Conservation (phyloP, 1,139 yeast genomes). For the Geotrichum carabidarum region DNA sequence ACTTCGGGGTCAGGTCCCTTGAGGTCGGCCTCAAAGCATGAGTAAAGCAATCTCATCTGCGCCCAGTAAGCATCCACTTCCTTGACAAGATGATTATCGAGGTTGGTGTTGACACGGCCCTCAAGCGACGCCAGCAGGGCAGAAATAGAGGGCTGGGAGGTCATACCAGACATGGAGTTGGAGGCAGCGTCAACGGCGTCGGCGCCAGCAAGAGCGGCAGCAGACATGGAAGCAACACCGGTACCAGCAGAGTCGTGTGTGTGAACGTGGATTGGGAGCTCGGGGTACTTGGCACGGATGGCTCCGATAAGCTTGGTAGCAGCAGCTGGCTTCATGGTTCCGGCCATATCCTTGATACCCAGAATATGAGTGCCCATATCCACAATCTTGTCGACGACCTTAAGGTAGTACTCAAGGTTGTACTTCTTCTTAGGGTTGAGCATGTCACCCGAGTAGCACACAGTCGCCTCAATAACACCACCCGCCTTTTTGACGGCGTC, state of each 20-base stretch:
- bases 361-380: slow-evolving; percentile 92
- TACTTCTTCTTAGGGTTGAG: slow-evolving; percentile 90
- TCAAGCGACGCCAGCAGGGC: slow-evolving; percentile 90
- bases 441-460: slow-evolving; percentile 99
- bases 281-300: slow-evolving; percentile 81
- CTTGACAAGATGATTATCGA: slow-evolving; percentile 62
- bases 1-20: slow-evolving; percentile 99
- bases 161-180: slow-evolving; percentile 96
- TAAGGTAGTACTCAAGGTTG: slow-evolving; percentile 82
- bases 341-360: slow-evolving; percentile 99
- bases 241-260: slow-evolving; percentile 99
- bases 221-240: slow-evolving; percentile 95
- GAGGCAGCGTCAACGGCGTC: slow-evolving; percentile 97
- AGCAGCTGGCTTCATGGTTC: slow-evolving; percentile 93
- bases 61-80: slow-evolving; percentile 95
- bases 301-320: slow-evolving; percentile 75
- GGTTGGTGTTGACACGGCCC: slow-evolving; percentile 75
- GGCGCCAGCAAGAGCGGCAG: slow-evolving; percentile 93
- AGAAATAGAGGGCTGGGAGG: slow-evolving; percentile 94
- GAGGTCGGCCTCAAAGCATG: slow-evolving; percentile 96
- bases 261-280: slow-evolving; percentile 94
- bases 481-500: slow-evolving; percentile 98
- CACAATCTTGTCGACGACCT: slow-evolving; percentile 77
- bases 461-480: slow-evolving; percentile 97
- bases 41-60: slow-evolving; percentile 92